Percentiles rank a stretch among this genome's conserved stretches.
These are phyloP conservation scores for Metarhizium brunneum DNA, from an alignment of 2,329 filamentous ascomycete species.

Conservation along the genomic window DNA sequence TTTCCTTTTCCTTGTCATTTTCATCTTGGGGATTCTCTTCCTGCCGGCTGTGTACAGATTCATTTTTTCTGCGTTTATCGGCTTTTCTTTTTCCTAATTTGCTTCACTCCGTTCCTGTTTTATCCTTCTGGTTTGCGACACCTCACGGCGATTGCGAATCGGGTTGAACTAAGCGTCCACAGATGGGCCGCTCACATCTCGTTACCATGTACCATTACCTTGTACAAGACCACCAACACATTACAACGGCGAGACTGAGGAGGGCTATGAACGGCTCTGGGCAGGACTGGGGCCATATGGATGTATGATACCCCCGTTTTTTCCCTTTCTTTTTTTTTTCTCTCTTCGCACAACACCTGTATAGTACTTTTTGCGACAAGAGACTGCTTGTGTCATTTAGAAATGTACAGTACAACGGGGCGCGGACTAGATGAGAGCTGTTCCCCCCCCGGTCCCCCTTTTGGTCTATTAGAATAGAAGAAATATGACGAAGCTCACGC, in stretches of 20 bases:
- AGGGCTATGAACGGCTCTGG: conserved; percentile 14
- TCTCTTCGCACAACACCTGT: conserved; percentile 15
- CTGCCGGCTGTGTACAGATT: too few species aligned
- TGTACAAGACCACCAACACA: conserved; percentile 14
- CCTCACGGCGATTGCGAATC: not conserved
- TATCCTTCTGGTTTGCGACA: not conserved
- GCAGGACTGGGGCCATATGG: conserved; percentile 21
- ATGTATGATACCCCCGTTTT: conserved; percentile 21
- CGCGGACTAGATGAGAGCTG: not conserved
- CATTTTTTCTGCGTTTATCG: not conserved
- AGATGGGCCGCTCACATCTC: not conserved
- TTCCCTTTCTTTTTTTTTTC: too few species aligned
- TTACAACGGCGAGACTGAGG: conserved; percentile 9
- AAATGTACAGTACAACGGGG: not conserved
- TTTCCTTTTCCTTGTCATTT: not conserved
- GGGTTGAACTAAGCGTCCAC: conserved; percentile 1
- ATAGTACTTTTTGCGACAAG: conserved; percentile 13
- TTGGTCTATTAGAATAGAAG: conserved; percentile 5
- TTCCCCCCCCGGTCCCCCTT: not conserved
- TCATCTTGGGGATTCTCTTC: not conserved
- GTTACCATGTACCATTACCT: conserved; percentile 12
- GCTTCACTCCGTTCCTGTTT: conserved; percentile 5
- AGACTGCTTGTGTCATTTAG: not conserved
- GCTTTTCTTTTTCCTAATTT: conserved; percentile 5
- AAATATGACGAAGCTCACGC: conserved; percentile 4